Evolutionary conservation across 202 grass and related monocot species (phyloP), one percentile per base, ranked within the genome.

Genomic region (Miscanthus sacchariflorus): DNA sequence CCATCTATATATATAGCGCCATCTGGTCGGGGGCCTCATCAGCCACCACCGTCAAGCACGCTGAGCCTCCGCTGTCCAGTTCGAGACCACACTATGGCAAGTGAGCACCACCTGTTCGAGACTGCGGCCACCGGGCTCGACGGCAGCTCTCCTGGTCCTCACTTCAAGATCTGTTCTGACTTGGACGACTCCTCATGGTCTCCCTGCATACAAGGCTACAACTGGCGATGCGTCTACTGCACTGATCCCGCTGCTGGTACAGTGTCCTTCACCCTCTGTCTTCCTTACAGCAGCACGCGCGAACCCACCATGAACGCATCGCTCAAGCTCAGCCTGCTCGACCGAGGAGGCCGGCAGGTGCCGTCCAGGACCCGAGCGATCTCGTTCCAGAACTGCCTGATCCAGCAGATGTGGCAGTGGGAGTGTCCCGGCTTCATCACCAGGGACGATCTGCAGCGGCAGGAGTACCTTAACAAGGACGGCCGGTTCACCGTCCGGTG

Each of bases 281-380:
- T 38, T 1, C 6, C 14, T 36, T 1, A 6, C 28, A 15, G 7
- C 67, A 70, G 17, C 35, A 21, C 3, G 1, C 0, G 35, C 8
- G 68, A 39, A 23, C 23, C 73, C 73, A 0, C 27, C 14, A 33
- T 33, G 30, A 49, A 18, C 24, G 73, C 44, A 18, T 27, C 43
- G 73, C 18, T 76, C 25, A 76, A 76, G 45, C 30, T 76, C 5
- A 50, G 73, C 45, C 45, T 76, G 13, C 73, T 52, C 2, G 73
- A 52, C 45, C 25, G 73, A 1, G 24, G 7, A 7, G 73, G 45
- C 45, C 73, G 5, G 45, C 45, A 45, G 24, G 73, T 52, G 45
- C 73, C 73, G 2, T 30, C 24, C 7, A 48, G 73, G 30, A 76
- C 45, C 15, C 1, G 15, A 18, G 73, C 73, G 13, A 33, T 4